A percentile compares a stretch with the other conserved stretches of the same genome.
These are phyloP conservation scores for Quercus agrifolia DNA, from an alignment of 306 rosid species.

Conservation along the genomic window DNA sequence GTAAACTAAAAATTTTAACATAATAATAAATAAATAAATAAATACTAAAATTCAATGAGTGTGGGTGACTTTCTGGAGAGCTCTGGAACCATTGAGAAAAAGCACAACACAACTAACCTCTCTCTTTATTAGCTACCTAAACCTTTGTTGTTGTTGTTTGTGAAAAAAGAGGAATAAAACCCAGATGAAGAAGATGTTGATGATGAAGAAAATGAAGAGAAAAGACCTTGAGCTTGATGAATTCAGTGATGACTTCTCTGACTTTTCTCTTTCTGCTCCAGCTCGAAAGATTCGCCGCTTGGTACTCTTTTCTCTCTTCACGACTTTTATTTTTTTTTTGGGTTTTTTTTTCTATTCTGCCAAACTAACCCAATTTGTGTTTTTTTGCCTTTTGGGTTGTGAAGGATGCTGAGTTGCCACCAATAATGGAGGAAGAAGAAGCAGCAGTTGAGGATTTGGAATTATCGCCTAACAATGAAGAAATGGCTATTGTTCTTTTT, in stretches of 20 bases:
- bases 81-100: too few species aligned
- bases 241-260: slow-evolving; percentile 57
- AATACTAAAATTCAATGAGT: too few species aligned
- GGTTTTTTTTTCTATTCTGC: background rate
- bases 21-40: too few species aligned
- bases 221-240: slow-evolving; percentile 44
- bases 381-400: background rate
- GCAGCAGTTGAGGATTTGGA: slow-evolving; percentile 14
- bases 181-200: background rate
- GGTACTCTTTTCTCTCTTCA: slow-evolving; percentile 16
- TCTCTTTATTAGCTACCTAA: background rate
- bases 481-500: slow-evolving; percentile 77
- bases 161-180: too few species aligned
- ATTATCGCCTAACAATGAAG: slow-evolving; percentile 17
- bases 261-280: slow-evolving; percentile 72
- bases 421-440: slow-evolving; percentile 65
- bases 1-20: too few species aligned
- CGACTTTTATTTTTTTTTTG: background rate
- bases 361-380: too few species aligned
- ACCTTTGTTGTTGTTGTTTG: too few species aligned
- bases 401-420: slow-evolving; percentile 65
- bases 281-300: slow-evolving; percentile 93
- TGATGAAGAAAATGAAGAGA: slow-evolving; percentile 41
- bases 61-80: too few species aligned
- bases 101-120: background rate